Conservation (phyloP, 1,139 yeast genomes). For the Candida dubliniensis region DNA sequence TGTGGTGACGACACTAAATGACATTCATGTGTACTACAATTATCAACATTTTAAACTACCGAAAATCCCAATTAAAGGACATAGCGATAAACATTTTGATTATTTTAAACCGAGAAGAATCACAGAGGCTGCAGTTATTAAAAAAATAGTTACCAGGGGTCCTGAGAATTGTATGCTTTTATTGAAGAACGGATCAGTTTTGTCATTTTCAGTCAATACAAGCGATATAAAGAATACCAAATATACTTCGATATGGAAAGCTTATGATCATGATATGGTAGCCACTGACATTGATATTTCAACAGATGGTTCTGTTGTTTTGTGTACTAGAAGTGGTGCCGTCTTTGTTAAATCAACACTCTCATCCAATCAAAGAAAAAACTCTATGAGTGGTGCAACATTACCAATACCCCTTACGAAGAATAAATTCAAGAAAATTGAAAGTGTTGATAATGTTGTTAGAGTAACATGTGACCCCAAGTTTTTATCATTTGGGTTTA, state of each 20-base stretch:
- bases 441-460: conserved; percentile 52
- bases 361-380: conserved; percentile 24
- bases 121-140: conserved; percentile 39
- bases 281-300: conserved; percentile 66
- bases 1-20: conserved; percentile 58
- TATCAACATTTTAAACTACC: conserved; percentile 56
- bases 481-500: conserved; percentile 67
- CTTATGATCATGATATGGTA: conserved; percentile 51
- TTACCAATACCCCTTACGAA: conserved; percentile 28
- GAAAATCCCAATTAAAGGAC: conserved; percentile 33
- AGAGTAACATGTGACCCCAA: conserved; percentile 65
- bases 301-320: conserved; percentile 64
- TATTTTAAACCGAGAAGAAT: conserved; percentile 52
- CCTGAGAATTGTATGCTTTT: conserved; percentile 43
- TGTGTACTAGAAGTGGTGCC: conserved; percentile 69
- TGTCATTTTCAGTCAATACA: conserved; percentile 34
- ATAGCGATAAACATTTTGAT: conserved; percentile 47
- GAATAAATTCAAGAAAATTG: conserved; percentile 56
- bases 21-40: conserved; percentile 62
- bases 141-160: conserved; percentile 35
- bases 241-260: conserved; percentile 51
- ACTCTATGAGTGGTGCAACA: conserved; percentile 22
- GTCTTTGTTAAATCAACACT: conserved; percentile 43
- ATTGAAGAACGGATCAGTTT: conserved; percentile 53
- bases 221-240: conserved; percentile 34